These are phyloP conservation scores for Leccinum incarnatum DNA, from an alignment of 768 basidiomycete species.

Conservation along the genomic window DNA sequence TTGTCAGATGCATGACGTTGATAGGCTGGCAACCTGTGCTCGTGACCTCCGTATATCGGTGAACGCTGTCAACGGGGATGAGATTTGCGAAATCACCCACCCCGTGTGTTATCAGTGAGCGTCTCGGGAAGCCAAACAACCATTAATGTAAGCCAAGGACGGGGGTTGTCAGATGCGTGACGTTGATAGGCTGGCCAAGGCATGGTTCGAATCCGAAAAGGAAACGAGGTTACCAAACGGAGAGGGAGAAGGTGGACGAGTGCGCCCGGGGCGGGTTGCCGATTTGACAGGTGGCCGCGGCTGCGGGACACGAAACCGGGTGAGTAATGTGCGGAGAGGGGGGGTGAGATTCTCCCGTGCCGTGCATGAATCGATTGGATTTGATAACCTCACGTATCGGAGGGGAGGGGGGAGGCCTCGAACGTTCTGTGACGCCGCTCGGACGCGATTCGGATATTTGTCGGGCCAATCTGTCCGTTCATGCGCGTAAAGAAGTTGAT, in stretches of 20 bases:
- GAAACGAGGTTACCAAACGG: background rate
- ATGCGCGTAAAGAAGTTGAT: background rate
- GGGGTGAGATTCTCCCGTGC: slow-evolving; percentile 1
- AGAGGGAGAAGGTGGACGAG: background rate
- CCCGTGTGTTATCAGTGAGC: background rate
- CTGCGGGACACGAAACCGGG: background rate
- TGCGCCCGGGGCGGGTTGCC: background rate
- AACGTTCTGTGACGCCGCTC: background rate
- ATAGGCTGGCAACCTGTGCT: too few relatives aligned
- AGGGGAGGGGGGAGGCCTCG: background rate
- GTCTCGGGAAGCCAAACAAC: slow-evolving; percentile 1
- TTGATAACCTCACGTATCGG: background rate
- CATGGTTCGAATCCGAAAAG: background rate
- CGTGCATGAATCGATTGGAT: background rate
- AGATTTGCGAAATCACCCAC: background rate
- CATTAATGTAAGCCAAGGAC: background rate
- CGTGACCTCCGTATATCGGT: background rate
- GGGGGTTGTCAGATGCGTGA: slow-evolving; percentile 4
- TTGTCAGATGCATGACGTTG: too few relatives aligned
- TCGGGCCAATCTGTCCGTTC: background rate
- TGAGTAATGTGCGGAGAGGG: background rate
- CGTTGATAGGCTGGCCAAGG: background rate
- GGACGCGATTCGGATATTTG: background rate
- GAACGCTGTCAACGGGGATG: background rate
- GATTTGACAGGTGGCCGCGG: background rate